A percentile compares a stretch with the other conserved stretches of the same genome.
phyloP scores from a whole-genome alignment of 805 yeast species.

The Monosporozyma aerobia region DNA sequence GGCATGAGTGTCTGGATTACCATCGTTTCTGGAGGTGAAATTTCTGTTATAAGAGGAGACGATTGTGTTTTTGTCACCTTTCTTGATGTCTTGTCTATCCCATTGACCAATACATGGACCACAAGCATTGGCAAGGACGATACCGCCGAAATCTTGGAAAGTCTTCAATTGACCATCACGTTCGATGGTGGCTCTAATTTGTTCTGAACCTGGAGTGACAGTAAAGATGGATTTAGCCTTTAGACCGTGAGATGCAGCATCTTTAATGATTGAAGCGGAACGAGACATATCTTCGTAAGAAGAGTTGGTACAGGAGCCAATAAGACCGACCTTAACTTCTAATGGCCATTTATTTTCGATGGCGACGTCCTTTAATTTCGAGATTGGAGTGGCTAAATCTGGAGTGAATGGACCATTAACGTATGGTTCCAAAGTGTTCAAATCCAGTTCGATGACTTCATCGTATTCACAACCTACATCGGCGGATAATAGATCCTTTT shows the following conservation, averaged over 20 bases:
- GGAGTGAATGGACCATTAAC: constrained; percentile 98
- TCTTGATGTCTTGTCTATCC: constrained; percentile 89
- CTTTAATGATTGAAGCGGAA: constrained; percentile 84
- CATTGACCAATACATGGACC: constrained; percentile 99
- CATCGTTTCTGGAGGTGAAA: constrained; percentile 96
- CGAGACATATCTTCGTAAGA: constrained; percentile 98
- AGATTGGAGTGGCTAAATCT: constrained; percentile 91
- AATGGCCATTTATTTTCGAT: constrained; percentile 85
- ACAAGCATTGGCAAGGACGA: constrained; percentile 94
- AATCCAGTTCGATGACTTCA: constrained; percentile 83
- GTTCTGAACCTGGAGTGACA: constrained; percentile 97
- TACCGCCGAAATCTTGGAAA: constrained; percentile 86
- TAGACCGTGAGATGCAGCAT: constrained; percentile 85
- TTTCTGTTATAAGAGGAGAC: constrained; percentile 97
- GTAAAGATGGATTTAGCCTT: constrained; percentile 87
- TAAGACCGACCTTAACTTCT: constrained; percentile 86
- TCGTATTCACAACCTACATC: constrained; percentile 93
- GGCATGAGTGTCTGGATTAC: constrained; percentile 95
- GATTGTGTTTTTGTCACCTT: constrained; percentile 93
- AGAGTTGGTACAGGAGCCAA: constrained; percentile 98
- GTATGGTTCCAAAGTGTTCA: constrained; percentile 85
- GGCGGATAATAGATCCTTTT: constrained; percentile 63
- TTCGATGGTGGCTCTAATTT: constrained; percentile 95
- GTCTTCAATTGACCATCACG: constrained; percentile 89
- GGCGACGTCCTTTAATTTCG: constrained; percentile 77